These are phyloP conservation scores for Pholiota microspora DNA, from an alignment of 768 basidiomycete species.

Conservation along the genomic window DNA sequence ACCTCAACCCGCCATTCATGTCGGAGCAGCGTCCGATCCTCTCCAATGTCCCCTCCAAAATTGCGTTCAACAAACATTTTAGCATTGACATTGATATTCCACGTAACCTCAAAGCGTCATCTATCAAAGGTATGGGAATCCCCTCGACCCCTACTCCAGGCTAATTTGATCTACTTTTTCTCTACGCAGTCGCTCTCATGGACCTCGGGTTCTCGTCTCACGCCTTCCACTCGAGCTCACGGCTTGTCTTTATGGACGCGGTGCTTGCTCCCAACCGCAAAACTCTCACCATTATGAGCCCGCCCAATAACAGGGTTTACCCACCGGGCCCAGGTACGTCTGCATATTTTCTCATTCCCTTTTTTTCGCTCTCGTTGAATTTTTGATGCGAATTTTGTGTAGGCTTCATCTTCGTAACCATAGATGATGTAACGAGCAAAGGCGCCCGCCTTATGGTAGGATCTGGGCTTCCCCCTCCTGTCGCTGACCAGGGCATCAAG, in stretches of 20 bases:
- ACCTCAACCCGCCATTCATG: conserved; percentile 42
- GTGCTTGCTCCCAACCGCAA: conserved; percentile 26
- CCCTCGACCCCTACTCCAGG: too few species aligned
- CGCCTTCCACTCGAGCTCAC: conserved; percentile 30
- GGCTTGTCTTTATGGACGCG: conserved; percentile 33
- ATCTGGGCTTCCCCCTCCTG: conserved; percentile 34
- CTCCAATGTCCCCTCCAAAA: conserved; percentile 32
- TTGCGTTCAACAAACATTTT: conserved; percentile 35
- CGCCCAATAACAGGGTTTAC: conserved; percentile 30
- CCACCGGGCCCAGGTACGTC: conserved; percentile 35
- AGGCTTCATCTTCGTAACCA: conserved; percentile 28
- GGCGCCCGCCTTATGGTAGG: conserved; percentile 37
- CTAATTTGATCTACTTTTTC: not conserved
- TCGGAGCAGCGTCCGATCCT: conserved; percentile 30
- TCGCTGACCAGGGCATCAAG: conserved; percentile 26
- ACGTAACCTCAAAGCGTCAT: conserved; percentile 20
- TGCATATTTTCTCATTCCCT: not conserved
- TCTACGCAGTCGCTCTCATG: conserved; percentile 4
- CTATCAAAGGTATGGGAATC: conserved; percentile 28
- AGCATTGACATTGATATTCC: conserved; percentile 32
- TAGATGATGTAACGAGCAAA: conserved; percentile 33
- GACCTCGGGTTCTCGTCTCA: conserved; percentile 10
- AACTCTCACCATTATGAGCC: conserved; percentile 29
- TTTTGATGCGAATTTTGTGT: not conserved
- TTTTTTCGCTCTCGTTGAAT: not conserved